A percentile compares a stretch with the other conserved stretches of the same genome.
phyloP scores from a whole-genome alignment of 2,329 filamentous ascomycete genomes.

The Fusarium newnesense region DNA sequence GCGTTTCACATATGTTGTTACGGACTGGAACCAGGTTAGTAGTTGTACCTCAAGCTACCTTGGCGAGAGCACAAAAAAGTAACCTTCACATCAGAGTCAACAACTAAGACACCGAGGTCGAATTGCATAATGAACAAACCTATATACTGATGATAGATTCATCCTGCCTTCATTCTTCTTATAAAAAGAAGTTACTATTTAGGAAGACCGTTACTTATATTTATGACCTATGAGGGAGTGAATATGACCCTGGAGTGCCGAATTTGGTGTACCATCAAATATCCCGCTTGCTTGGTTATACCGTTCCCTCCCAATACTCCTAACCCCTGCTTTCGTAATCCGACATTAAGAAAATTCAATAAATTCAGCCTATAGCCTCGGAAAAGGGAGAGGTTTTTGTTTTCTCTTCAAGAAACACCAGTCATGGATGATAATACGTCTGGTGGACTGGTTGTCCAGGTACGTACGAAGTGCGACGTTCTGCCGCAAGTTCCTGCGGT shows the following conservation, averaged over 20 bases:
- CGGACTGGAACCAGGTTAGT: neutral
- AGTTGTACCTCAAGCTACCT: neutral
- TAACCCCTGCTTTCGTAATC: conserved; percentile 13
- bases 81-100: neutral
- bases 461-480: conserved; percentile 22
- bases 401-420: neutral
- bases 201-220: neutral
- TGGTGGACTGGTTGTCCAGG: conserved; percentile 30
- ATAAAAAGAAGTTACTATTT: neutral
- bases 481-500: conserved; percentile 41
- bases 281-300: conserved; percentile 9
- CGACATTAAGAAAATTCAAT: conserved; percentile 11
- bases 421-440: conserved; percentile 43
- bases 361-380: conserved; percentile 3
- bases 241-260: too few species aligned
- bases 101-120: neutral
- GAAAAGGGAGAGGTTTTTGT: neutral
- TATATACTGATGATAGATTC: neutral
- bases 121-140: neutral
- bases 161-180: neutral
- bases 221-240: conserved; percentile 12
- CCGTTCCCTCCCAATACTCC: conserved; percentile 22
- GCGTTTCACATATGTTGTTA: neutral
- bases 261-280: conserved; percentile 21
- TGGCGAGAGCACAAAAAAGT: neutral